A percentile compares a stretch with the other conserved stretches of the same genome.
Conservation (phyloP, 331 rosid species). For the Quercus lobata region DNA sequence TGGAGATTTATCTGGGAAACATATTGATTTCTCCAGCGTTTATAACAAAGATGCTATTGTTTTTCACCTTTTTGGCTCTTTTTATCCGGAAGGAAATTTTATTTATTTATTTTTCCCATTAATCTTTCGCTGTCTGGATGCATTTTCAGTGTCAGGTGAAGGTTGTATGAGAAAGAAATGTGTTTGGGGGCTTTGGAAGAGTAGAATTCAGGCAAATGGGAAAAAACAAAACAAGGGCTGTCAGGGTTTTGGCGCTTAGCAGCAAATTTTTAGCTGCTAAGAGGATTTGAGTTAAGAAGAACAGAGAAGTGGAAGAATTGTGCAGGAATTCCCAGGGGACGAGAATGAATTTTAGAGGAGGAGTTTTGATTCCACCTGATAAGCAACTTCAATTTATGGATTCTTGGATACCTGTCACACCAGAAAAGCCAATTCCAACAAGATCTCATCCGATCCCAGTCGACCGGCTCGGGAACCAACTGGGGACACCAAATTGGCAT, state of each 20-base stretch:
- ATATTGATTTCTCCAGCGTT: constrained; percentile 1
- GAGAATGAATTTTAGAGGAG: constrained; percentile 41
- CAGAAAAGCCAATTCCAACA: constrained; percentile 35
- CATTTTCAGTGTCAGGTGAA: neutral
- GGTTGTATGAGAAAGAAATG: constrained; percentile 15
- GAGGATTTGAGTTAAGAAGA: neutral
- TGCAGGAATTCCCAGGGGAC: constrained; percentile 20
- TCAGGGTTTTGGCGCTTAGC: neutral
- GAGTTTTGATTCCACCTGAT: constrained; percentile 27
- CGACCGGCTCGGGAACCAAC: constrained; percentile 24
- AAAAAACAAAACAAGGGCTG: constrained; percentile 7
- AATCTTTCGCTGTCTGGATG: neutral
- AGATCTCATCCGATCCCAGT: constrained; percentile 21
- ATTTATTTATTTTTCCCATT: neutral
- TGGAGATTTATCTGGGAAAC: constrained; percentile 4
- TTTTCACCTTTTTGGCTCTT: constrained; percentile 10
- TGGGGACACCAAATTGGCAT: constrained; percentile 25
- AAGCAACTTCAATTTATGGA: constrained; percentile 23
- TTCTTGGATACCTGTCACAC: constrained; percentile 55
- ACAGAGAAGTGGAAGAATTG: neutral
- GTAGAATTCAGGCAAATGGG: constrained; percentile 23
- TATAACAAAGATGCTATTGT: neutral
- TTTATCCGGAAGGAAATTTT: neutral
- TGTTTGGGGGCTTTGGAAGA: constrained; percentile 10
- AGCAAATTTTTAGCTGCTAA: neutral